Percentiles rank a stretch among this genome's conserved stretches.
These are phyloP conservation scores for Ciborinia camelliae DNA, from an alignment of 2,329 filamentous ascomycete genomes.

Conservation along the genomic window DNA sequence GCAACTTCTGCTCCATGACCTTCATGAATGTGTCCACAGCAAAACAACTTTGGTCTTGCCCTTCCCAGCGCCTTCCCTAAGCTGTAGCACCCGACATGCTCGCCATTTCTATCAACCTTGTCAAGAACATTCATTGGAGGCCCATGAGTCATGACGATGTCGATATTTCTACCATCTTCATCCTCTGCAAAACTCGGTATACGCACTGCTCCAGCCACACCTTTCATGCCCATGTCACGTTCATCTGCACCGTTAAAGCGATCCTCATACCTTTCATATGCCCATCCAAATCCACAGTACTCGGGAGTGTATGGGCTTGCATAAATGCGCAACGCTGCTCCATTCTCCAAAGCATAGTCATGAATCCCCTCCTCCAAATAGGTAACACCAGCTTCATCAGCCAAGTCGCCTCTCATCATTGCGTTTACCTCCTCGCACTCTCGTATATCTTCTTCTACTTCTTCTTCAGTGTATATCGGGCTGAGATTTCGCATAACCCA, in stretches of 20 bases:
- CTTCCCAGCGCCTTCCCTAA: constrained; percentile 50
- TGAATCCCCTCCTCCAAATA: constrained; percentile 38
- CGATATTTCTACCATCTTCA: constrained; percentile 33
- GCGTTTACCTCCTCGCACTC: constrained; percentile 24
- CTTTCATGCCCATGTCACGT: constrained; percentile 20
- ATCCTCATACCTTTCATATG: constrained; percentile 33
- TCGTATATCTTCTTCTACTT: not conserved
- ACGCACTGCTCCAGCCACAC: constrained; percentile 28
- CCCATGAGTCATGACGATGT: constrained; percentile 60
- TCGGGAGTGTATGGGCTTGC: constrained; percentile 38
- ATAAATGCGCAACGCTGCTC: constrained; percentile 37
- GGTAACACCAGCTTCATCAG: constrained; percentile 31
- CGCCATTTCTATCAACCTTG: constrained; percentile 19
- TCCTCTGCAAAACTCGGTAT: constrained; percentile 4
- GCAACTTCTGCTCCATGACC: constrained; percentile 55
- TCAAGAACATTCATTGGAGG: constrained; percentile 53
- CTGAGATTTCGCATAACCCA: constrained; percentile 8
- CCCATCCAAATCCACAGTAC: constrained; percentile 36
- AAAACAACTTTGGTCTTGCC: constrained; percentile 52
- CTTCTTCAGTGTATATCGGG: not conserved
- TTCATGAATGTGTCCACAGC: constrained; percentile 62
- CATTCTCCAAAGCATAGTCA: constrained; percentile 34
- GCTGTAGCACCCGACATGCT: constrained; percentile 48
- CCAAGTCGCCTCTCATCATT: constrained; percentile 29
- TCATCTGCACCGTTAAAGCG: constrained; percentile 32